Percentiles rank a stretch among this genome's conserved stretches.
Conservation (phyloP, 345 rosid genomes). For the Melaleuca alternifolia region DNA sequence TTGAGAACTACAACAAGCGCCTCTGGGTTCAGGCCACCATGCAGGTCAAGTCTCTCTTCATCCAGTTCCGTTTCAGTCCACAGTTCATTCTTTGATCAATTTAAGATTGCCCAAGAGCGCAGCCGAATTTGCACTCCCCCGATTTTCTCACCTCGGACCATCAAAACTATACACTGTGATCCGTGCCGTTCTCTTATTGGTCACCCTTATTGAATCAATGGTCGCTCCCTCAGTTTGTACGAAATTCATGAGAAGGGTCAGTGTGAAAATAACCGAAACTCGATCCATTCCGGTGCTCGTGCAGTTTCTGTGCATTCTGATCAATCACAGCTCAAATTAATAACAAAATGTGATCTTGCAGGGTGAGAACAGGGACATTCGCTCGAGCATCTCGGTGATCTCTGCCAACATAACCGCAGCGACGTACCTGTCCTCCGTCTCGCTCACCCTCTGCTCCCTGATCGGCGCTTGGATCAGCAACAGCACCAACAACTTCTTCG, state of each 20-base stretch:
- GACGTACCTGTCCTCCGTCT: slow-evolving; percentile 47
- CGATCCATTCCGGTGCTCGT: neutral
- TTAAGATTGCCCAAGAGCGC: neutral
- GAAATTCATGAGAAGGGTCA: neutral
- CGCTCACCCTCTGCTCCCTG: slow-evolving; percentile 59
- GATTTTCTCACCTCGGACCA: neutral
- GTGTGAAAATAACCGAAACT: neutral
- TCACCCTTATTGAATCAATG: neutral
- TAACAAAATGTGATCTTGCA: neutral
- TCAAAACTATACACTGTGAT: neutral
- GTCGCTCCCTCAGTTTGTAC: neutral
- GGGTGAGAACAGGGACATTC: slow-evolving; percentile 20
- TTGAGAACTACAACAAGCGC: slow-evolving; percentile 60
- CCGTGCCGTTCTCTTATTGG: neutral
- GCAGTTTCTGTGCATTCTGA: neutral
- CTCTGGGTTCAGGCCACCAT: slow-evolving; percentile 67
- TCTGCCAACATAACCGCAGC: slow-evolving; percentile 47
- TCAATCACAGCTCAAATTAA: neutral
- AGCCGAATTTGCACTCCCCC: neutral
- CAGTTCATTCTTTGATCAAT: too few species aligned
- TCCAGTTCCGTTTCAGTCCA: neutral
- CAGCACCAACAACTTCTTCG: slow-evolving; percentile 23
- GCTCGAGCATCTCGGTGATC: slow-evolving; percentile 32
- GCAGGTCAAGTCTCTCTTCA: slow-evolving; percentile 24
- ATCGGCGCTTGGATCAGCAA: slow-evolving; percentile 80